A percentile compares a stretch with the other conserved stretches of the same genome.
These are phyloP conservation scores for Zanthoxylum bungeanum DNA, from an alignment of 345 rosid species.

Conservation along the genomic window DNA sequence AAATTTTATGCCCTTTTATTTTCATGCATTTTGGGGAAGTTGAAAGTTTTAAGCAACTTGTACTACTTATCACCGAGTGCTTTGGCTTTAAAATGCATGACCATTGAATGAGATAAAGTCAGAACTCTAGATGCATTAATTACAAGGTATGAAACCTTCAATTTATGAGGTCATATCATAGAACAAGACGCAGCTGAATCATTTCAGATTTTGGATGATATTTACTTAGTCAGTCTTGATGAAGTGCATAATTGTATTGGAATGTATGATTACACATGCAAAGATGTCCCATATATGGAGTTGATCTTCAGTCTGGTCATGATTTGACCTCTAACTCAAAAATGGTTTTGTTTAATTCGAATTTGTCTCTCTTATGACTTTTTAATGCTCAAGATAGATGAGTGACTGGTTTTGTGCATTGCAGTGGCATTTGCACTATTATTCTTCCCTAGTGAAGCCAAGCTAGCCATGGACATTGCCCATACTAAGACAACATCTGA, in stretches of 20 bases:
- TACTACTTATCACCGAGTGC: neutral
- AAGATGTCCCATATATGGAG: neutral
- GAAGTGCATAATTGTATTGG: neutral
- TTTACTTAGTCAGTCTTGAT: neutral
- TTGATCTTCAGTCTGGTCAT: neutral
- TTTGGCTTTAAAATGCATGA: neutral
- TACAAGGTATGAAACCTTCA: neutral
- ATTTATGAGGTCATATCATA: neutral
- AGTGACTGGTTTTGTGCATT: conserved; percentile 16
- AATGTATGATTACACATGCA: neutral
- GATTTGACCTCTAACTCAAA: neutral
- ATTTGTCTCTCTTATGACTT: neutral
- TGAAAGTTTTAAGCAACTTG: neutral
- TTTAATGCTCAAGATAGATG: neutral
- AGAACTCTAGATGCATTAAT: neutral
- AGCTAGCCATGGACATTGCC: conserved; percentile 89
- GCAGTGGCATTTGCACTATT: conserved; percentile 88
- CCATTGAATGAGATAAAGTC: neutral
- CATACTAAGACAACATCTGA: conserved; percentile 65
- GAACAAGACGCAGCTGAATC: neutral
- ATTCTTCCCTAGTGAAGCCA: conserved; percentile 87
- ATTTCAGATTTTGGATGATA: neutral
- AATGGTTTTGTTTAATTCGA: conserved; percentile 5
- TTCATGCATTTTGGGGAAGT: neutral
- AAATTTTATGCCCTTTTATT: neutral